These are phyloP conservation scores for Aspergillus pseudoglaucus DNA, from an alignment of 2,329 filamentous ascomycete species.

Conservation along the genomic window DNA sequence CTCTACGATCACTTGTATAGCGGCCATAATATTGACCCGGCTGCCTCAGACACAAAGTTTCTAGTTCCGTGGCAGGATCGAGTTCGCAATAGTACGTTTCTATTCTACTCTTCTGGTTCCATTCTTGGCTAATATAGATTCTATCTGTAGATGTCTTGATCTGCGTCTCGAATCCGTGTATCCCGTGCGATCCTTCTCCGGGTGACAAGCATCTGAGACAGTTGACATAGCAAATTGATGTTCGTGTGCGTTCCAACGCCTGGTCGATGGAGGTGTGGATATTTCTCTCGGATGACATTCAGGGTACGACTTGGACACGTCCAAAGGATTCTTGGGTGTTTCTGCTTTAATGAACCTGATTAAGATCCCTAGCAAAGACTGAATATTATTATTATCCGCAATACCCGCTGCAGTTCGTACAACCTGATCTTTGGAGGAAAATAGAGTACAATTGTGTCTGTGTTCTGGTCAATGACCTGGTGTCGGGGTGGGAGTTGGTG, in stretches of 20 bases:
- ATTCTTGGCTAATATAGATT: background rate
- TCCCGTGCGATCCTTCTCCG: background rate
- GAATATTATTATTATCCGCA: background rate
- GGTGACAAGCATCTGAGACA: background rate
- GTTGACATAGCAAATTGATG: no score
- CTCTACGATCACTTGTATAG: background rate
- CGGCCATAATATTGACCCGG: background rate
- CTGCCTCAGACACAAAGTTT: constrained; percentile 2
- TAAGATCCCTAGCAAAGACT: background rate
- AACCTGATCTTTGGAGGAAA: no score
- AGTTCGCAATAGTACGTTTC: constrained; percentile 1
- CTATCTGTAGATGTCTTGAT: background rate
- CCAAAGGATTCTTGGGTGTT: background rate
- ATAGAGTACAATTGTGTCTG: no score
- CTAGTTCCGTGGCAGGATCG: background rate
- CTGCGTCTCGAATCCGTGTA: background rate
- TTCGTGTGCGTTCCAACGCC: background rate
- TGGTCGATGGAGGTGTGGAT: background rate
- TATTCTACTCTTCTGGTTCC: background rate
- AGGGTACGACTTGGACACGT: background rate
- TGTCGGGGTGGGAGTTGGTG: constrained; percentile 52
- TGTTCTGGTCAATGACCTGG: constrained; percentile 21
- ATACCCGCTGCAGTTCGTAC: background rate
- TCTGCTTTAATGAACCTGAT: background rate
- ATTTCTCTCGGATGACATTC: background rate